phyloP scores from a whole-genome alignment of 1,284 basidiomycete genomes.

The Cryptococcus maquisensis region DNA sequence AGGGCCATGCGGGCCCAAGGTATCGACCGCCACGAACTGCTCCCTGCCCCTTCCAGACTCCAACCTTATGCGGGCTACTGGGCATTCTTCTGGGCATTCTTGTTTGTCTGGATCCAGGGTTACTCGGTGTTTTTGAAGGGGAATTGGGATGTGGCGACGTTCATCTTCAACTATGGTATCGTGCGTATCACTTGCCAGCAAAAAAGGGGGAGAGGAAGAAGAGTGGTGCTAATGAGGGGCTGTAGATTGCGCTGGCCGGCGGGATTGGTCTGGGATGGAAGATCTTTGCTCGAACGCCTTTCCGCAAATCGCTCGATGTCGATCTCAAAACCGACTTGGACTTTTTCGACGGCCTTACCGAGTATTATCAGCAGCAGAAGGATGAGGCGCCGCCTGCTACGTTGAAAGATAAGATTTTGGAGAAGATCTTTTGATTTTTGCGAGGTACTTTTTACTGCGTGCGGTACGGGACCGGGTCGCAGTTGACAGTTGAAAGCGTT shows the following conservation, averaged over 20 bases:
- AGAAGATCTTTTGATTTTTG: slow-evolving; percentile 8
- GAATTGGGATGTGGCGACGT: slow-evolving; percentile 12
- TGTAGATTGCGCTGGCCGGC: slow-evolving; percentile 11
- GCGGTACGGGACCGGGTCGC: neutral
- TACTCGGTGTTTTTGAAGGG: slow-evolving; percentile 22
- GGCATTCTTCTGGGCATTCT: slow-evolving; percentile 13
- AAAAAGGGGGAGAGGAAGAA: neutral
- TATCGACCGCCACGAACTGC: slow-evolving; percentile 9
- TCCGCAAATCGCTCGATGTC: slow-evolving; percentile 8
- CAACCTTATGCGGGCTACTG: slow-evolving; percentile 22
- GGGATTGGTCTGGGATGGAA: slow-evolving; percentile 13
- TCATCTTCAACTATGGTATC: slow-evolving; percentile 22
- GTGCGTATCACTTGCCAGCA: neutral
- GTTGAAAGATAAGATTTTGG: slow-evolving; percentile 9
- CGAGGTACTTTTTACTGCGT: neutral
- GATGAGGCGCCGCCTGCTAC: slow-evolving; percentile 3
- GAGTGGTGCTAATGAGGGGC: neutral
- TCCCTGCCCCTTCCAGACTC: slow-evolving; percentile 6
- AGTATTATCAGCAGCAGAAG: slow-evolving; percentile 10
- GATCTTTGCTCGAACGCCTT: slow-evolving; percentile 11
- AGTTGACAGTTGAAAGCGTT: neutral
- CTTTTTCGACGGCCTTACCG: slow-evolving; percentile 9
- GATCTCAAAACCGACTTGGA: slow-evolving; percentile 15
- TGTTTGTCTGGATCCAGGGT: slow-evolving; percentile 17
- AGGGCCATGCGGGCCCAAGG: slow-evolving; percentile 23